Base-by-base conservation (phyloP, 1,284 basidiomycete species). In the Cutaneotrichosporon daszewskae region DNA sequence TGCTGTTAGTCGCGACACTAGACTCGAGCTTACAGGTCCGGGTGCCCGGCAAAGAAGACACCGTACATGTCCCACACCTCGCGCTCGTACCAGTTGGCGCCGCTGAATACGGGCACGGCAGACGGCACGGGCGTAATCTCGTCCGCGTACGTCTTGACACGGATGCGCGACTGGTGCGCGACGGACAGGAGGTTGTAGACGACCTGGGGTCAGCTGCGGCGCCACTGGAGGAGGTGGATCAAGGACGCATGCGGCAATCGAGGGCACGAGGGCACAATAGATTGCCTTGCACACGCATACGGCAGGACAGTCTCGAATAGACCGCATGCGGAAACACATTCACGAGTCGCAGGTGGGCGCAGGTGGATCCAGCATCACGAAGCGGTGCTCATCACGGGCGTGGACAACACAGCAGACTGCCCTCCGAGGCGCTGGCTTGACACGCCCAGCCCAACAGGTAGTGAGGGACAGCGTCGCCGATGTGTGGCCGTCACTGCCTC, bases 21-120 rank as follows among this genome's bases (percentile, higher is more conserved):
- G 11, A 7, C 13, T 7, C 17, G n/a, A 19, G 72, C 86, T 64
- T 66, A 90, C 83, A 99, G 77, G 71, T 99, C 95, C 13, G 94
- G 95, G 74, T 99, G 95, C 38, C 84, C 85, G 48, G 82, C 80
- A 76, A 98, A 99, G 77, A 94, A 96, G 46, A 99, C 87, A 45
- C 95, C 95, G 68, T 78, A 99, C 75, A 99, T 80, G 74, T 99
- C 95, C 88, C 91, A 99, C 25, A 89, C 84, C 72, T 99, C 95
- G 51, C 95, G 81, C 74, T 99, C 95, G 50, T 71, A 89, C 95
- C 95, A 99, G 69, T 99, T 89, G 17, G 95, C 94, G 40, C 91
- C 89, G 46, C 81, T 79, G 76, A 85, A 99, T 20, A 97, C 57
- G 18, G 79, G 79, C 5, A 80, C 77, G 16, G 79, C 81, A 60